Evolutionary conservation across 371 early-diverging fungal genomes (phyloP), one percentile per base, ranked within the genome.

Genomic region (Sporodiniella umbellata): DNA sequence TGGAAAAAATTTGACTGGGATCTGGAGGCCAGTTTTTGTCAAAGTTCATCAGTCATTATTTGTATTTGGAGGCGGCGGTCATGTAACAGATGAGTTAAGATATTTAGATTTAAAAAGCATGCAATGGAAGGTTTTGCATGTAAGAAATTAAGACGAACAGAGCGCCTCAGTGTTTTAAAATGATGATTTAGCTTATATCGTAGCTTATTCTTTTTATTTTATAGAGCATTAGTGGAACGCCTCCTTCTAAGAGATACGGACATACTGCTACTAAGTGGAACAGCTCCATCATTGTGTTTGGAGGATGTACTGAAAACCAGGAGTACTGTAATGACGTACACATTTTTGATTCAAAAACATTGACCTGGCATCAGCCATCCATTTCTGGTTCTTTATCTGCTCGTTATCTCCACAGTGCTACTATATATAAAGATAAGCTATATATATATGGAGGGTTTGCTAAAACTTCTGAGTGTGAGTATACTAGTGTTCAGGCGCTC

Each of bases 381-480:
- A 68, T 79, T 37, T 58, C 48, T 19, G 83, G 83, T n/a, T 64
- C 60, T 28, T 64, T 83, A 0, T 50, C 59, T 15, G 48, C 69
- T 12, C 75, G 85, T 8, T 80, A 80, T 43, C 58, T 82, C 12
- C 87, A 86, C 39, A 79, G 81, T 23, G 84, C 87, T 8, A 72
- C 74, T 1, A 76, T 84, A 4, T 80, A 75, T 62, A 68, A 80
- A 33, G 76, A 83, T 58, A 84, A 78, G 58, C 56, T 86, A 40
- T 80, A 79, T 55, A 67, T 86, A 22, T 86, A 81, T 53, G 87
- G 87, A 23, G 87, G 87, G 8, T 78, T 85, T 54, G 79, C 81
- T 18, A 75, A 73, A 50, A 77, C 72, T 37, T 63, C 81, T 25
- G 83, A 84, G 38, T 79, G 84, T 78, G 75, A 38, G 37, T 8